Base-by-base conservation (phyloP, 73 alveolate species). In the Loxodes magnus region DNA sequence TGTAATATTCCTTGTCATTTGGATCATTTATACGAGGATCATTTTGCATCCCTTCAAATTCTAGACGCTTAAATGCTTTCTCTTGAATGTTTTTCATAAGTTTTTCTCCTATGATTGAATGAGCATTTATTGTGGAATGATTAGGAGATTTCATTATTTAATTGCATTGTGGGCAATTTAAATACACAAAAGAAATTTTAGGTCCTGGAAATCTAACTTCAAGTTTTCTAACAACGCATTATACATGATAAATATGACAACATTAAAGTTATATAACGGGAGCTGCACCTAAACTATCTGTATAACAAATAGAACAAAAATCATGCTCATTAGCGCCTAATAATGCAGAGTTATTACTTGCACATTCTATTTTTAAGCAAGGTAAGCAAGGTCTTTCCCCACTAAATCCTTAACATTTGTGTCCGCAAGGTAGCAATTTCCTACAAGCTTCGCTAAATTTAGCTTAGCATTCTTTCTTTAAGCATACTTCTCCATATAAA, bases 11-110 rank as follows among this genome's bases (percentile, higher is more conserved):
- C 12, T 56, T 66, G 30, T 84, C 87, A 10, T 69, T 79, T 14
- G 84, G 88, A 39, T 83, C 84, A 3, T 62, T 52, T 5, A 88
- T 56, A 58, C 81, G 79, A 35, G 79, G 87, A 60, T 92, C 95
- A 62, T 88, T 79, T 36, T 92, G 96, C 27, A 87, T 53, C 19
- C 88, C 95, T 54, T 92, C 98, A 54, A 68, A 76, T 65, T 92
- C 88, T 16, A 79, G 72, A 61, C 98, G 77, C 34, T 88, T 88
- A 2, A 92, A 35, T 10, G 96, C 78, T 55, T 84, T 92, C 22
- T 65, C 70, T 50, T 44, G 33, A n/a, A 84, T 60, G 22, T 84
- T 76, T 35, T 79, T 57, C 57, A 16, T 28, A 35, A 50, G 42
- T 62, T 75, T 24, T 80, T 65, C 35, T 55, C 69, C 16, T 87